Evolutionary conservation across 2,329 filamentous ascomycete species (phyloP), one percentile per base, ranked within the genome.

Genomic region (Cryphonectria naterciae): DNA sequence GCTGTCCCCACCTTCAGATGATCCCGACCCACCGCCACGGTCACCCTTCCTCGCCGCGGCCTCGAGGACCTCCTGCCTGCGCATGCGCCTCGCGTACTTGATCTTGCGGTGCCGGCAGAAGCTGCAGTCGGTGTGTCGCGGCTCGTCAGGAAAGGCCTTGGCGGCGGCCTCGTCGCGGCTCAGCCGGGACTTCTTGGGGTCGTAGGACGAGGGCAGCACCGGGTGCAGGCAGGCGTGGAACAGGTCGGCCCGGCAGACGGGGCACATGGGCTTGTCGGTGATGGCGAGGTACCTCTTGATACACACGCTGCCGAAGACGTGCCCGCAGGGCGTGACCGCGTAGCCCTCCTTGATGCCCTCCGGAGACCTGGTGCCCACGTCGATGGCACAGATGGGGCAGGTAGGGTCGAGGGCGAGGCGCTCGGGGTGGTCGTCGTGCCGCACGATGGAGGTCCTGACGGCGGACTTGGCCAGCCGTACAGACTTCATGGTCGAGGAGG

Each of bases 61-160:
- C 46, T 81, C 77, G 1, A 76, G 76, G 46, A 81, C 84, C 76
- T 87, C 89, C 77, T 89, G 86, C 72, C 88, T 85, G 77, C 87
- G 86, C 72, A 90, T 88, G 61, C 87, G 85, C 75, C 86, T 87
- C 78, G 89, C 88, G 69, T 89, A 89, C 82, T 93, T 95, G 78
- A 91, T 88, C 75, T 93, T 88, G 77, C 93, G 92, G 82, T 91
- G 94, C 80, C 67, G 71, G 70, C 72, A 73, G 62, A 66, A 73
- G 17, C 32, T 22, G 68, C 72, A 73, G 60, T 70, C 65, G 65
- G 41, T 52, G 22, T 67, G 28, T 10, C 65, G 68, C n/a, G 64
- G 41, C 4, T 72, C 70, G 19, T 65, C 68, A 28, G 68, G 68
- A 41, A 72, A 73, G 37, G 65, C 66, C 64, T 41, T 63, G 43